Evolutionary conservation across 2,329 filamentous ascomycete species (phyloP).

Genomic region (Cryphonectria japonica): DNA sequence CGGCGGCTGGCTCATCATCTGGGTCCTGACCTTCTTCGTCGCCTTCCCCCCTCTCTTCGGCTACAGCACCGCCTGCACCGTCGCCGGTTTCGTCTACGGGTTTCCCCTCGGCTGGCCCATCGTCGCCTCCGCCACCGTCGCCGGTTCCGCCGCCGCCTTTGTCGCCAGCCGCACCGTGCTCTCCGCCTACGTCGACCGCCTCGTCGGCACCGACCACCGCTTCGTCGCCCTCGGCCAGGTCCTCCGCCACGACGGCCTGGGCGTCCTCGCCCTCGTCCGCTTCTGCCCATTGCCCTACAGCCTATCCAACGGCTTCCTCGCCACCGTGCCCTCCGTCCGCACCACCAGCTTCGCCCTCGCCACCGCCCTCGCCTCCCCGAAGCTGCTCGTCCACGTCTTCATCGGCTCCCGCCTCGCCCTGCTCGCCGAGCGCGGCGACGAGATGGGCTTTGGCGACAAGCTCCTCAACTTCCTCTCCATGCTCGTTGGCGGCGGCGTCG

Average conservation of each 20-base stretch:
- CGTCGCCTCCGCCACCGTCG: slow-evolving; percentile 75
- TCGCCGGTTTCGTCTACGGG: slow-evolving; percentile 60
- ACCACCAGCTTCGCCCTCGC: slow-evolving; percentile 77
- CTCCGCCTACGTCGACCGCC: slow-evolving; percentile 74
- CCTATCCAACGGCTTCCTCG: slow-evolving; percentile 90
- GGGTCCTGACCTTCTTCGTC: slow-evolving; percentile 73
- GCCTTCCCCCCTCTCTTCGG: slow-evolving; percentile 88
- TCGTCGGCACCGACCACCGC: slow-evolving; percentile 81
- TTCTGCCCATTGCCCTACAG: slow-evolving; percentile 93
- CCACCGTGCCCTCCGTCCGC: slow-evolving; percentile 87
- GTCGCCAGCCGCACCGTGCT: slow-evolving; percentile 79
- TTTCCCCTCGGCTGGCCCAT: slow-evolving; percentile 77
- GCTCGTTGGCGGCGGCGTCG: slow-evolving; percentile 69
- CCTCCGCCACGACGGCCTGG: slow-evolving; percentile 85
- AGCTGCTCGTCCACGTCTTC: slow-evolving; percentile 89
- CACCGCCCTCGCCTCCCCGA: slow-evolving; percentile 77
- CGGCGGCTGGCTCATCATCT: slow-evolving; percentile 76
- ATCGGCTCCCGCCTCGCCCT: slow-evolving; percentile 82
- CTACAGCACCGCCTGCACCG: slow-evolving; percentile 72
- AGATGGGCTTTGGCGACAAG: slow-evolving; percentile 80
- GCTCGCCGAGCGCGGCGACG: slow-evolving; percentile 80
- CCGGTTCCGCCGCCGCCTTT: slow-evolving; percentile 80
- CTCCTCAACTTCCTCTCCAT: slow-evolving; percentile 85
- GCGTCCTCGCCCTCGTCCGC: slow-evolving; percentile 87
- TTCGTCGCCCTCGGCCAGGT: slow-evolving; percentile 90